phyloP scores from a whole-genome alignment of 2,329 filamentous ascomycete species.

The Domatiomyces catenatus region DNA sequence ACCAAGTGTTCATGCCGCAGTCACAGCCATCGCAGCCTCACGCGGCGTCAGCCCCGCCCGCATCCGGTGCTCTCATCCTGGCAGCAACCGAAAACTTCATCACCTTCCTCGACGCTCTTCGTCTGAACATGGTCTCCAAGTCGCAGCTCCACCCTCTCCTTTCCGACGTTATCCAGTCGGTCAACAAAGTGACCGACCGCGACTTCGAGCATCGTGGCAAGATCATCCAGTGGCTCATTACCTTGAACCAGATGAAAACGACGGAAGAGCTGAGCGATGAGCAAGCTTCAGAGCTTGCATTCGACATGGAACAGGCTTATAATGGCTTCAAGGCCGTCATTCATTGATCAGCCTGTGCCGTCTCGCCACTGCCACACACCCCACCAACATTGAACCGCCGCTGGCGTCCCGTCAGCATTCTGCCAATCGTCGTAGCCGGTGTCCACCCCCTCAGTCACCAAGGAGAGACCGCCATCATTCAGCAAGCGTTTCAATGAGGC shows the following conservation, averaged over 20 bases:
- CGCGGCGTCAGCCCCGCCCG: constrained; percentile 18
- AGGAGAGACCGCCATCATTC: constrained; percentile 34
- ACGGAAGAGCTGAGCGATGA: constrained; percentile 79
- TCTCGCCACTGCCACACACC: constrained; percentile 24
- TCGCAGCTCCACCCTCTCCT: constrained; percentile 91
- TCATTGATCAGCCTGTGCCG: constrained; percentile 7
- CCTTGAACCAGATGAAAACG: constrained; percentile 93
- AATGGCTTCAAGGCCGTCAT: constrained; percentile 79
- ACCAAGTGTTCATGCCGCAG: constrained; percentile 29
- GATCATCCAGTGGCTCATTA: constrained; percentile 97
- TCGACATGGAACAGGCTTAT: constrained; percentile 90
- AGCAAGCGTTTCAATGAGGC: constrained; percentile 48
- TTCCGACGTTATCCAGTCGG: constrained; percentile 88
- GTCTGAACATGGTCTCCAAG: constrained; percentile 81
- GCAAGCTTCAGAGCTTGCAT: constrained; percentile 72
- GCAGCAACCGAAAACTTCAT: constrained; percentile 97
- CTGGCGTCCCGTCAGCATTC: constrained; percentile 24
- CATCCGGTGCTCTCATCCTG: constrained; percentile 55
- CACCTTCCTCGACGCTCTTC: constrained; percentile 88
- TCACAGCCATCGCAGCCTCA: constrained; percentile 27
- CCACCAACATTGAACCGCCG: constrained; percentile 34
- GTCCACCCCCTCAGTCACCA: constrained; percentile 36
- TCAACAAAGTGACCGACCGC: constrained; percentile 87
- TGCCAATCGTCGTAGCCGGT: constrained; percentile 35
- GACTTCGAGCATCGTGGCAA: constrained; percentile 92